Evolutionary conservation across 2,329 filamentous ascomycete genomes (phyloP), one percentile per base, ranked within the genome.

Genomic region (Neophaeococcomyces mojaviensis): DNA sequence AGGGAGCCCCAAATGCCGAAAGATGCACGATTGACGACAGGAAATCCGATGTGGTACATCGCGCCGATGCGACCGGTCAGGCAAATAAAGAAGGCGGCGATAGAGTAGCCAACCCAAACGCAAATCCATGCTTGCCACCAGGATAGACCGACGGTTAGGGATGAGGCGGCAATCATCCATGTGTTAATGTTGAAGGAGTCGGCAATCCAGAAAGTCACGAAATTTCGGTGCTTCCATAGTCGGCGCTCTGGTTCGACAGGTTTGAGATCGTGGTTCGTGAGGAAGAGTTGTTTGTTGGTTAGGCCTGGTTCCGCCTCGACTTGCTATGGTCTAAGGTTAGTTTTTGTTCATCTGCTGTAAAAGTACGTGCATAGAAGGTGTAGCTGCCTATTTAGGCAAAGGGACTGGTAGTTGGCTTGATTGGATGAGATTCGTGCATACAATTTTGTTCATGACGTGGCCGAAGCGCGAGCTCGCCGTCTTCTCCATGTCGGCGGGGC

Each of bases 231-330:
- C 4, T 57, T 59, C 64, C 64, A 69, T 40, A 60, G 62, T 7
- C 66, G 59, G 20, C 67, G 58, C 15, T 53, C 56, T 4, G 66
- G 65, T 28, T 66, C 66, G 9, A 69, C 56, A 16, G 67, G 66
- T 26, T 61, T 59, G 40, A 67, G 64, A 53, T 69, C 66, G 40
- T 67, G 60, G 52, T 68, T 68, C 57, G 64, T 64, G 87, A 61
- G 74, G 74, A 67, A 57, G 54, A 57, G 48, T 58, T 56, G 26
- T 46, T 53, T 45, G 49, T 38, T 49, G 35, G 81, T 85, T 58
- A 96, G 74, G 37, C 86, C 87, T 1, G 82, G 78, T 65, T 94
- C 88, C 45, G 77, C 69, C 46, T 84, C 75, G 48, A 92, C 85
- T 37, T 84, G 19, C 39, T 43, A 22, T 32, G 19, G 28, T 24